phyloP scores from a whole-genome alignment of 2,329 filamentous ascomycete genomes.

The Phoma herbarum region DNA sequence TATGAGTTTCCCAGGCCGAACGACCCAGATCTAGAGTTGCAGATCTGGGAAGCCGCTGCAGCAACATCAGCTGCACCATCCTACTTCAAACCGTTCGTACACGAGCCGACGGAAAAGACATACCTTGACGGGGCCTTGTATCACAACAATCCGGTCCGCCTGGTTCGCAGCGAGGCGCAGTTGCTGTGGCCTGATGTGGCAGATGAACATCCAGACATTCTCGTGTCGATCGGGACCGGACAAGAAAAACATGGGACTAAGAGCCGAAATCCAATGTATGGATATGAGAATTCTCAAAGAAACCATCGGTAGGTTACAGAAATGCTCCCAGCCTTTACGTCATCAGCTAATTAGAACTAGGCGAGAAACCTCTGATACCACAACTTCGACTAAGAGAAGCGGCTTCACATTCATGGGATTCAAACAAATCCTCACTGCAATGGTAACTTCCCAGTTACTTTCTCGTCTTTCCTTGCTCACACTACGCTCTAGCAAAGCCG shows the following conservation, averaged over 20 bases:
- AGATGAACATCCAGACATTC: neutral
- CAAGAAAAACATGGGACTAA: neutral
- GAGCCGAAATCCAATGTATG: neutral
- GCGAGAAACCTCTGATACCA: neutral
- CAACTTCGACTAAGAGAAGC: neutral
- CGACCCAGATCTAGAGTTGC: neutral
- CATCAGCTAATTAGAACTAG: neutral
- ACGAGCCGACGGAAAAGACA: conserved; percentile 48
- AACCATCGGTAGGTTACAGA: neutral
- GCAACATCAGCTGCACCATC: conserved; percentile 56
- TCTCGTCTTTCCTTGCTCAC: neutral
- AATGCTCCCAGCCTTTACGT: neutral
- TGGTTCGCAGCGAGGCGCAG: neutral
- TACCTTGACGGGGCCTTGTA: neutral
- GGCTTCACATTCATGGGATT: neutral
- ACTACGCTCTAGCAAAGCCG: neutral
- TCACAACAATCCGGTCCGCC: conserved; percentile 1
- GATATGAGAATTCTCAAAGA: neutral
- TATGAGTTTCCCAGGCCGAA: neutral
- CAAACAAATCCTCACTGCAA: neutral
- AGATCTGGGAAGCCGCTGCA: conserved; percentile 40
- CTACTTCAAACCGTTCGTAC: conserved; percentile 55
- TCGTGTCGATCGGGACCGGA: neutral
- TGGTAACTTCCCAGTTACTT: neutral
- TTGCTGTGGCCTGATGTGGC: neutral